A percentile compares a stretch with the other conserved stretches of the same genome.
phyloP scores from a whole-genome alignment of 1,139 yeast genomes.

The Scheffersomyces insectosa region DNA sequence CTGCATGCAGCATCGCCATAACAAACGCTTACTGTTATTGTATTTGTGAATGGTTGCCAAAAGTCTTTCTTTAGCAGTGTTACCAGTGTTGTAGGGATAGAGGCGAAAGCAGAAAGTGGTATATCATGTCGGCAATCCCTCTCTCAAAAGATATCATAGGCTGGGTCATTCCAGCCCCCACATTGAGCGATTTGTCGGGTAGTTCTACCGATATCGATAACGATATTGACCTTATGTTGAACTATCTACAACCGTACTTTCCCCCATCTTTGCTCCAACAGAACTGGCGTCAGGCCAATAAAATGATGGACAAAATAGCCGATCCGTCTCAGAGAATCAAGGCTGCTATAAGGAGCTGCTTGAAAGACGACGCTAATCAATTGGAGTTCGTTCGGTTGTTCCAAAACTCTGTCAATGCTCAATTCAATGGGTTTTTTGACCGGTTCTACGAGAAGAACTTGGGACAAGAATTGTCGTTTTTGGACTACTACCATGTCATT shows the following conservation, averaged over 20 bases:
- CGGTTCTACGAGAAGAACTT: slow-evolving; percentile 4
- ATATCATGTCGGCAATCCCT: background rate
- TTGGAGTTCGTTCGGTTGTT: slow-evolving; percentile 37
- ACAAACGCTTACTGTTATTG: too few relatives aligned
- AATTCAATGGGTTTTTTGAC: slow-evolving; percentile 9
- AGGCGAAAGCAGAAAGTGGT: too few relatives aligned
- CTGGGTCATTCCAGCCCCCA: slow-evolving; percentile 19
- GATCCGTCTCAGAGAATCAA: slow-evolving; percentile 40
- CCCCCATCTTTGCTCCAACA: slow-evolving; percentile 12
- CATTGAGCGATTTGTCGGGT: slow-evolving; percentile 23
- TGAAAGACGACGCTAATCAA: slow-evolving; percentile 37
- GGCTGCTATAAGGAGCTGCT: slow-evolving; percentile 39
- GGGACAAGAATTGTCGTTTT: slow-evolving; percentile 3
- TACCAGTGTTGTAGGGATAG: too few relatives aligned
- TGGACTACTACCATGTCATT: slow-evolving; percentile 12
- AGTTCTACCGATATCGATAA: slow-evolving; percentile 38
- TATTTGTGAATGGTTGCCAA: too few relatives aligned
- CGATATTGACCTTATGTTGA: slow-evolving; percentile 38
- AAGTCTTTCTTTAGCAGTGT: too few relatives aligned
- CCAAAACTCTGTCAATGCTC: slow-evolving; percentile 29
- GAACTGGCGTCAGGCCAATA: background rate
- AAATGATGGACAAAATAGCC: background rate
- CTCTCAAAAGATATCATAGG: slow-evolving; percentile 4
- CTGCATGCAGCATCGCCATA: too few relatives aligned
- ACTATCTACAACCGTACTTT: slow-evolving; percentile 40